Base-by-base conservation (phyloP, 192 early-diverging fungal genomes). In the Coemansia sp. region DNA sequence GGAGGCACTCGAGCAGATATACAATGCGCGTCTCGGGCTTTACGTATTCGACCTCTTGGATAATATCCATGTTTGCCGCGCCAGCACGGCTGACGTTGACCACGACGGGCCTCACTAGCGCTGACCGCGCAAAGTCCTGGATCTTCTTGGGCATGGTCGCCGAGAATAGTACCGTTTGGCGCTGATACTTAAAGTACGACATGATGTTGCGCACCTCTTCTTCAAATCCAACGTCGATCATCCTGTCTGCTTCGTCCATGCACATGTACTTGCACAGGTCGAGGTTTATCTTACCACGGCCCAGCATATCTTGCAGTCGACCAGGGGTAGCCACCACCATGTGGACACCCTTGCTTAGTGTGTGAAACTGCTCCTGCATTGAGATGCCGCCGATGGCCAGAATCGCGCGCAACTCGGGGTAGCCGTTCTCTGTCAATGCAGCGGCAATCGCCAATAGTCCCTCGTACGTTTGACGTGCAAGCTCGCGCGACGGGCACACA, bases 61-160 rank as follows among this genome's bases (percentile, higher is more conserved):
- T 95, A 10, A 99, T 94, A 78, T 99, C 96, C 86, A 98, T 88
- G 72, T 91, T 96, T 20, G 97, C 96, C 9, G 95, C 94, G 63
- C 97, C 97, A 36, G 97, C 96, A 69, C 97, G 92, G 59, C 97
- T 96, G 34, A 99, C 97, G 76, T 99, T 99, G n/a, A 99, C 96
- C 2, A 95, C 89, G 12, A 96, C 85, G 0, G 97, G 97, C 64
- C 91, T 78, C 20, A 97, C 94, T 2, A 99, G 87, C 0, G 97
- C 92, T 1, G 91, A 91, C 47, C 88, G 77, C 5, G 97, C 97
- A 85, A 99, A 99, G 72, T 97, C 92, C 77, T 97, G 97, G 70
- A 99, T 98, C 86, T 97, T 97, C 76, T 96, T 96, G 12, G 97
- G 97, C 97, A 99, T 96, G 9, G 95, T 96, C 33, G 95, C 95